These are phyloP conservation scores for Kuraishia capsulata DNA, from an alignment of 805 yeast species.

Conservation along the genomic window DNA sequence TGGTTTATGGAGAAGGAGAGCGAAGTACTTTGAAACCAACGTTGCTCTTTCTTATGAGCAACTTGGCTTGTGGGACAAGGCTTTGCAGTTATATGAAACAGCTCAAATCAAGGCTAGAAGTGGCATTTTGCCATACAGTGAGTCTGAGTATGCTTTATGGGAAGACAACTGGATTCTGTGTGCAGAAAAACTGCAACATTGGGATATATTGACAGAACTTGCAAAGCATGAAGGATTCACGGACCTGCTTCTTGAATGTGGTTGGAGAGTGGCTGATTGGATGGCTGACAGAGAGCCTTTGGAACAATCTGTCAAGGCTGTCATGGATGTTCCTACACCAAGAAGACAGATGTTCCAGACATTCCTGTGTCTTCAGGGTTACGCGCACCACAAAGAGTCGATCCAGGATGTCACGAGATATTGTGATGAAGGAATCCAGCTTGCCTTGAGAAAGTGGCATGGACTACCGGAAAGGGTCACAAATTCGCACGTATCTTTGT, in stretches of 20 bases:
- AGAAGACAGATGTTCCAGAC: constrained; percentile 94
- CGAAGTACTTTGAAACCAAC: constrained; percentile 88
- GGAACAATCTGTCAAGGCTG: constrained; percentile 89
- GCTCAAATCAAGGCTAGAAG: constrained; percentile 96
- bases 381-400: constrained; percentile 82
- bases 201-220: constrained; percentile 94
- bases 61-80: constrained; percentile 90
- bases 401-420: constrained; percentile 75
- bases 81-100: constrained; percentile 86
- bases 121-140: constrained; percentile 92
- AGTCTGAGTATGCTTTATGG: constrained; percentile 92
- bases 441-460: constrained; percentile 88
- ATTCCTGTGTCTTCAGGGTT: constrained; percentile 85
- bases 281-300: constrained; percentile 88
- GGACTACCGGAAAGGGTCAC: constrained; percentile 68
- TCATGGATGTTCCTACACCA: constrained; percentile 98
- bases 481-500: constrained; percentile 78
- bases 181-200: constrained; percentile 94
- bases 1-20: constrained; percentile 95
- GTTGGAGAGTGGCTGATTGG: constrained; percentile 99
- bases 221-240: constrained; percentile 98
- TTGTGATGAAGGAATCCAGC: constrained; percentile 94
- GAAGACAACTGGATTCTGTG: constrained; percentile 98
- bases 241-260: constrained; percentile 91
- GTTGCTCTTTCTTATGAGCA: constrained; percentile 93